phyloP scores from a whole-genome alignment of 345 rosid genomes.

The Brassica juncea region DNA sequence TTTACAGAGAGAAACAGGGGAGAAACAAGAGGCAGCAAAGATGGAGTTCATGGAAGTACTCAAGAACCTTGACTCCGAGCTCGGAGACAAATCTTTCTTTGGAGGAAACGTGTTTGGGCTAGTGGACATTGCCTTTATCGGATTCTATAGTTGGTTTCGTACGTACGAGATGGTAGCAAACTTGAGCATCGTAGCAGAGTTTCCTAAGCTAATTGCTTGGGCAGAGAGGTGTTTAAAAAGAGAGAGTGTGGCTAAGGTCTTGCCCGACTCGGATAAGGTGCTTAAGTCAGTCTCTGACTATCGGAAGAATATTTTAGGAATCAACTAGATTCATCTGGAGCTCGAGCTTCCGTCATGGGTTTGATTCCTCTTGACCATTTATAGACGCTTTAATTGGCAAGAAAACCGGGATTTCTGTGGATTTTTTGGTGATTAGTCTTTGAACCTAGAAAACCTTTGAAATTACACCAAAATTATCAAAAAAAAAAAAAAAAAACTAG shows the following conservation, averaged over 20 bases:
- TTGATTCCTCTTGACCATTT: no score
- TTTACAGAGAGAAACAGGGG: neutral
- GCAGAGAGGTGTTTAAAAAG: neutral
- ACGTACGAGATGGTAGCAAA: neutral
- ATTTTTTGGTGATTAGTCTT: no score
- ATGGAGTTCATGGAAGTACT: slow-evolving; percentile 1
- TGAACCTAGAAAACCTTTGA: no score
- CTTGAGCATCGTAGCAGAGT: neutral
- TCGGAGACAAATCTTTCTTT: neutral
- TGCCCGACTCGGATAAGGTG: neutral
- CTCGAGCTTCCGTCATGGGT: no score
- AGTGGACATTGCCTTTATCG: slow-evolving; percentile 4
- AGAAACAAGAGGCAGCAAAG: neutral
- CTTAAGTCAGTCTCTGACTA: neutral
- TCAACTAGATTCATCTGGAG: neutral
- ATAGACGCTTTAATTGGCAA: no score
- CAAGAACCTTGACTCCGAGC: slow-evolving; percentile 1
- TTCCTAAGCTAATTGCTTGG: neutral
- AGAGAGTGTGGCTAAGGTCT: neutral
- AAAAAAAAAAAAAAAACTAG: neutral
- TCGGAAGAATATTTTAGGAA: neutral
- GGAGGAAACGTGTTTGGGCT: neutral
- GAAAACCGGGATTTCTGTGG: no score
- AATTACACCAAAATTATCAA: no score
- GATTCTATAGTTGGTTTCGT: slow-evolving; percentile 1